Evolutionary conservation across 2,329 filamentous ascomycete genomes (phyloP), one percentile per base, ranked within the genome.

Genomic region (Arthrobotrys iridis): DNA sequence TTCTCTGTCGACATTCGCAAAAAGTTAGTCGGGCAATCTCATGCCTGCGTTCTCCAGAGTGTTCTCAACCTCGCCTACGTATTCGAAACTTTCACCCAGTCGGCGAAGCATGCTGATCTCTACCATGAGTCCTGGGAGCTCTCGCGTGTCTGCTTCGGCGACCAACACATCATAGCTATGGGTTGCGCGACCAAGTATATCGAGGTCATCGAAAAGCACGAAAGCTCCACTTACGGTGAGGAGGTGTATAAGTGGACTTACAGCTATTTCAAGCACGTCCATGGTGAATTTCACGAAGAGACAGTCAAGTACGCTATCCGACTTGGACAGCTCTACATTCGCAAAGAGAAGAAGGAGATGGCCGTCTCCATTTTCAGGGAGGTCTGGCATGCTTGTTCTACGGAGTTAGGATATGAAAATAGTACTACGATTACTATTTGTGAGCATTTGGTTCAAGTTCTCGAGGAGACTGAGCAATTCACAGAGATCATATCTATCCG

Each of bases 231-330:
- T 43, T 24, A 20, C 20, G 52, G 52, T 13, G 64, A 59, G 22
- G 64, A 68, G 41, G 55, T 68, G 5, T 68, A 68, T 30, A 68
- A 68, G 30, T 68, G 64, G 64, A 65, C 62, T 8, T 65, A 45
- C 13, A 24, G 55, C 4, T 65, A 65, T 18, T 65, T 10, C 62
- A 65, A 65, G 35, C 62, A 65, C 7, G 48, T 57, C 20, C 43
- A 60, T 43, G 41, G 64, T 3, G 50, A 57, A 7, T 50, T 55
- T 4, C 64, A 60, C n/a, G 52, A 68, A 37, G 52, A 68, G 1
- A 68, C 64, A 3, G 46, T 65, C 46, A 50, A 60, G 26, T 50
- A 68, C 26, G 41, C 41, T 43, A 45, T 60, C 33, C 18, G 52
- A 40, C 43, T 60, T 13, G 52, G 52, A 18, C 18, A 50, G n/a